phyloP scores from a whole-genome alignment of 805 yeast species.

The Cyberlindnera meyerae region DNA sequence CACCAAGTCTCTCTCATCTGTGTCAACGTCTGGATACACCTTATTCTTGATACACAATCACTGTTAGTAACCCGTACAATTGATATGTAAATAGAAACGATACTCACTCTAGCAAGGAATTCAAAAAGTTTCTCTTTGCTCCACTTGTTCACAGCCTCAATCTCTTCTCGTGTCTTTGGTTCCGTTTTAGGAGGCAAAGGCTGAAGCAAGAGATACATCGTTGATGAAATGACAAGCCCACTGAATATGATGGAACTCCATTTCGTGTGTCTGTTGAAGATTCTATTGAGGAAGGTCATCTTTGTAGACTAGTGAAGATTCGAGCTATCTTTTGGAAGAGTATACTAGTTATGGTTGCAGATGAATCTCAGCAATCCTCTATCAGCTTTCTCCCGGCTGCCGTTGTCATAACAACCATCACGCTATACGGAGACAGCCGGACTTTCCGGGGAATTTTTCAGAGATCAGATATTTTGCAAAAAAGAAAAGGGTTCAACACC shows the following conservation, averaged over 20 bases:
- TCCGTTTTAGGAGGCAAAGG: conserved; percentile 10
- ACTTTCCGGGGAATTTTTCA: conserved; percentile 9
- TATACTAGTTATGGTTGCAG: neutral
- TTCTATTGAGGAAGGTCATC: conserved; percentile 13
- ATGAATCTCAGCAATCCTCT: neutral
- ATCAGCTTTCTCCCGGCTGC: no score
- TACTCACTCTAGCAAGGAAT: conserved; percentile 16
- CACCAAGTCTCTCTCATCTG: conserved; percentile 9
- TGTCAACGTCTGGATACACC: conserved; percentile 19
- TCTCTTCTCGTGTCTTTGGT: conserved; percentile 12
- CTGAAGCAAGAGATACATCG: conserved; percentile 12
- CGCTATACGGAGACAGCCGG: no score
- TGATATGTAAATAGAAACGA: neutral
- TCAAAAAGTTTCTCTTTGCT: conserved; percentile 12
- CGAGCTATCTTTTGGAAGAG: neutral
- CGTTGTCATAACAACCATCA: no score
- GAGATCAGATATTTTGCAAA: no score
- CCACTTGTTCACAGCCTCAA: conserved; percentile 12
- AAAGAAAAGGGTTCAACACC: no score
- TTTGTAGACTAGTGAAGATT: neutral
- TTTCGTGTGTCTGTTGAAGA: conserved; percentile 7
- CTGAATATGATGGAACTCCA: conserved; percentile 14
- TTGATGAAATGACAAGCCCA: conserved; percentile 13
- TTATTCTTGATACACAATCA: conserved; percentile 14
- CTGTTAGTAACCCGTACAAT: conserved; percentile 1